These are phyloP conservation scores for Coniochaeta pulveracea DNA, from an alignment of 2,329 filamentous ascomycete species.

Conservation along the genomic window DNA sequence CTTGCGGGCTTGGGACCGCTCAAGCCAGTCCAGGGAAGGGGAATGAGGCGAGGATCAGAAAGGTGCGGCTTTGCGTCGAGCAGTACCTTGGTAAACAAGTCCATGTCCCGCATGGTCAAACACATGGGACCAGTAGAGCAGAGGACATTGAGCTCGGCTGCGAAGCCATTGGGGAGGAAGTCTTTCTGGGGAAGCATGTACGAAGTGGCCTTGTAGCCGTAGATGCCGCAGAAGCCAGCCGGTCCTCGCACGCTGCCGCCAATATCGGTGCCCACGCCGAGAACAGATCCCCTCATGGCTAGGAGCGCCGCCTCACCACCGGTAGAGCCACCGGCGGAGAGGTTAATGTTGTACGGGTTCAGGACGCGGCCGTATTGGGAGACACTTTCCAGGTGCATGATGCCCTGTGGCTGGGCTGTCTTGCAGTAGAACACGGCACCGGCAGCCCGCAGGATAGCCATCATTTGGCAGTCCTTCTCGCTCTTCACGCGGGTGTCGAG, in stretches of 20 bases:
- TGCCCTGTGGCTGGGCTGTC: slow-evolving; percentile 9
- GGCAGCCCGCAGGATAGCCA: slow-evolving; percentile 8
- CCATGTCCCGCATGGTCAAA: slow-evolving; percentile 19
- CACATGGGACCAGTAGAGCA: slow-evolving; percentile 22
- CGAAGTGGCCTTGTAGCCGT: slow-evolving; percentile 15
- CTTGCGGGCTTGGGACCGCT: slow-evolving; percentile 8
- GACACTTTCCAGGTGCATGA: slow-evolving; percentile 2
- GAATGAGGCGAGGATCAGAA: slow-evolving; percentile 16
- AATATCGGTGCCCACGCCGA: neutral
- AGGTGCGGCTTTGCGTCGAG: slow-evolving; percentile 15
- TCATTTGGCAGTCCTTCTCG: slow-evolving; percentile 7
- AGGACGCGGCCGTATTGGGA: neutral
- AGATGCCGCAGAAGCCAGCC: slow-evolving; percentile 7
- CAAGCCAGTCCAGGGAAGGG: slow-evolving; percentile 19
- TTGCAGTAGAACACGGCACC: slow-evolving; percentile 11
- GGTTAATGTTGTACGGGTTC: slow-evolving; percentile 3
- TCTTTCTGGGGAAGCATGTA: slow-evolving; percentile 15
- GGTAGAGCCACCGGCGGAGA: slow-evolving; percentile 2
- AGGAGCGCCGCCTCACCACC: neutral
- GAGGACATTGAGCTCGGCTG: slow-evolving; percentile 22
- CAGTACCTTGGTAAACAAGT: slow-evolving; percentile 19
- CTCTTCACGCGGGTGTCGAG: neutral
- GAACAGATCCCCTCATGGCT: neutral
- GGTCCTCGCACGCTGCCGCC: neutral
- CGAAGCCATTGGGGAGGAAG: slow-evolving; percentile 12